A percentile compares a stretch with the other conserved stretches of the same genome.
Conservation (phyloP, 2,329 filamentous ascomycete genomes). For the Pseudocercospora fijiensis region DNA sequence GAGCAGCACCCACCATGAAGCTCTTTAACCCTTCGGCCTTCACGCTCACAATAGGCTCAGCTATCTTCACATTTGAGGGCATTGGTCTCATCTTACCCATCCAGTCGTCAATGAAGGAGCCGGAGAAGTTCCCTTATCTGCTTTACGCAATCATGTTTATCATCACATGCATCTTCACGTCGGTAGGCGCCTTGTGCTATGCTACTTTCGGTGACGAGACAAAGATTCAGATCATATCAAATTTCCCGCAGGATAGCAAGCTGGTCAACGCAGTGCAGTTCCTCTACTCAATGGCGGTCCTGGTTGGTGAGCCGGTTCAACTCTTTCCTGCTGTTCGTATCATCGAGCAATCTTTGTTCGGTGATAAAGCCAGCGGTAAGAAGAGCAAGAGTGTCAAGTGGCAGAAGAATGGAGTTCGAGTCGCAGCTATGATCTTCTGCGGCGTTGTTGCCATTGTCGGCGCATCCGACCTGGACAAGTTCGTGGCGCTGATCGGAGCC, state of each 20-base stretch:
- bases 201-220: constrained; percentile 69
- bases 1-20: constrained; percentile 60
- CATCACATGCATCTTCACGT: constrained; percentile 71
- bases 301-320: constrained; percentile 73
- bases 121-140: constrained; percentile 64
- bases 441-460: constrained; percentile 63
- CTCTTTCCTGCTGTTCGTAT: constrained; percentile 72
- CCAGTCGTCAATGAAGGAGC: constrained; percentile 71
- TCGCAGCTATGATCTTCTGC: constrained; percentile 57
- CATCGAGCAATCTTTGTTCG: constrained; percentile 66
- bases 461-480: constrained; percentile 69
- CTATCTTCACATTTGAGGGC: constrained; percentile 77
- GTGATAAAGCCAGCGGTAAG: constrained; percentile 64
- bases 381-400: constrained; percentile 65
- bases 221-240: constrained; percentile 72
- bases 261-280: constrained; percentile 77
- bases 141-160: constrained; percentile 69
- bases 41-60: constrained; percentile 69
- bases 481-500: constrained; percentile 70
- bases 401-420: constrained; percentile 71
- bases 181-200: constrained; percentile 71
- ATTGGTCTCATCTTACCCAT: constrained; percentile 76
- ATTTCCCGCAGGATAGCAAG: constrained; percentile 67
- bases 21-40: constrained; percentile 69
- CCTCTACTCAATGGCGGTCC: constrained; percentile 69